A percentile compares a stretch with the other conserved stretches of the same genome.
Conservation (phyloP, 306 rosid species). For the Sphenostylis stenocarpa region DNA sequence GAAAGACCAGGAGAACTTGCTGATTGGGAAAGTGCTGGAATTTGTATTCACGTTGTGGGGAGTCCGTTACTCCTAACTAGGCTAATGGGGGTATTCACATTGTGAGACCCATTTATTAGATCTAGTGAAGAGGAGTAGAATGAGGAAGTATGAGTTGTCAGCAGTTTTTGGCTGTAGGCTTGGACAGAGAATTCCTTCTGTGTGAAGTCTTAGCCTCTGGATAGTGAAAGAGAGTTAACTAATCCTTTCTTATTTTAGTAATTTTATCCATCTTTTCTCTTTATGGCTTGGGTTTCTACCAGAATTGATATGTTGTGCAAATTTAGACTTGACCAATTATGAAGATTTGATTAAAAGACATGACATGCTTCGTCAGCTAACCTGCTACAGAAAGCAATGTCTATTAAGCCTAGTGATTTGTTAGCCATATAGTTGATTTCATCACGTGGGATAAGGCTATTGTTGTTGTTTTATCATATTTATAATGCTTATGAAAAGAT, state of each 20-base stretch:
- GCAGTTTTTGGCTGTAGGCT: background rate
- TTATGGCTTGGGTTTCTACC: background rate
- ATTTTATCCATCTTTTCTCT: background rate
- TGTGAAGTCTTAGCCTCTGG: background rate
- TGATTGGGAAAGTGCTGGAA: background rate
- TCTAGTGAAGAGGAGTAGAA: background rate
- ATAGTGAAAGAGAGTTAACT: background rate
- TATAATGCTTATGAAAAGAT: background rate
- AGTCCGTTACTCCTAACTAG: background rate
- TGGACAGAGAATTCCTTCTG: background rate
- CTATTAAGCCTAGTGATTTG: background rate
- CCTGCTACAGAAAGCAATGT: background rate
- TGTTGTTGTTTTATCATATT: background rate
- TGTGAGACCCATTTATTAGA: background rate
- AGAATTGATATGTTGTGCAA: constrained; percentile 8
- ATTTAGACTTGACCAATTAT: background rate
- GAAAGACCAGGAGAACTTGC: background rate
- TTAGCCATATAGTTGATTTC: background rate
- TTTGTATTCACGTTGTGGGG: background rate
- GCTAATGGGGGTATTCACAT: background rate
- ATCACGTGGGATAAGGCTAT: background rate
- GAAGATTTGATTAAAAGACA: background rate
- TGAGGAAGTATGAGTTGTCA: background rate
- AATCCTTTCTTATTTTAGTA: background rate
- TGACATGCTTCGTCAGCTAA: constrained; percentile 16